phyloP scores from a whole-genome alignment of 2,329 filamentous ascomycete genomes.

The Pseudogymnoascus verrucosus region DNA sequence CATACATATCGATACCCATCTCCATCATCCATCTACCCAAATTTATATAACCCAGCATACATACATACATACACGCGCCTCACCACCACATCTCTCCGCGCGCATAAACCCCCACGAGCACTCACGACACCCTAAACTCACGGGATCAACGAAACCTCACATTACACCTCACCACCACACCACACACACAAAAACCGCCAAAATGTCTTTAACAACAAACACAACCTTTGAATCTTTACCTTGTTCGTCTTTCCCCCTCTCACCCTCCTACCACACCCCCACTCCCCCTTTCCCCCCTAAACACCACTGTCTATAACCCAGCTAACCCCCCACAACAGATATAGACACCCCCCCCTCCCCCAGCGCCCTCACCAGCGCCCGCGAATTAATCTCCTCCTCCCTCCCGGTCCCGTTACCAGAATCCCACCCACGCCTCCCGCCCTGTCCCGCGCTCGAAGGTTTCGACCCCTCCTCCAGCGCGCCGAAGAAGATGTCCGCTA shows the following conservation, averaged over 20 bases:
- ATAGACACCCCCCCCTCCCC: not conserved
- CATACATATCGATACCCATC: not conserved
- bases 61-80: not conserved
- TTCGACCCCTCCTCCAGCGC: not conserved
- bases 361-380: not conserved
- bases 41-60: not conserved
- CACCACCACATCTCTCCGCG: no score
- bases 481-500: slow-evolving; percentile 37
- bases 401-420: not conserved
- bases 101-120: no score
- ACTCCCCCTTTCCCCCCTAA: no score
- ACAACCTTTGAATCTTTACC: not conserved
- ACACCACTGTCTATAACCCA: no score
- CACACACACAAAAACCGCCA: not conserved
- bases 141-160: no score
- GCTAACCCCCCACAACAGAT: no score
- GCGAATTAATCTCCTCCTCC: no score
- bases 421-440: not conserved
- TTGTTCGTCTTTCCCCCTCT: not conserved
- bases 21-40: not conserved
- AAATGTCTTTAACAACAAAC: not conserved
- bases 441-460: not conserved
- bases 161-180: not conserved
- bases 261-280: no score
- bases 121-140: no score